These are phyloP conservation scores for Jamesozyma hellenica DNA, from an alignment of 805 yeast species.

Conservation along the genomic window DNA sequence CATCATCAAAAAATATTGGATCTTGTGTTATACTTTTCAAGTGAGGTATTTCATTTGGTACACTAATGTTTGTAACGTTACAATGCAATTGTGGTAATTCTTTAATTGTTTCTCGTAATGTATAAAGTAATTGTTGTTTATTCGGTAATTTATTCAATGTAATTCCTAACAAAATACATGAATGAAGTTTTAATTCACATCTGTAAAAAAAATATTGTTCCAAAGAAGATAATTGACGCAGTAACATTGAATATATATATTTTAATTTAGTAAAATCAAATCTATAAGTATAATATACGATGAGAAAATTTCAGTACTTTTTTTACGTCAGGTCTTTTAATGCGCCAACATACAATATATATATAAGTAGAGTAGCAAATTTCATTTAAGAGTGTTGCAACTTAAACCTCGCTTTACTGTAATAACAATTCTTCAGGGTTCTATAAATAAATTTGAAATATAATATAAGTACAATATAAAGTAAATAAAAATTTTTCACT, in stretches of 20 bases:
- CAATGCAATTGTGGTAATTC: conserved; percentile 14
- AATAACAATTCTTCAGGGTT: no score
- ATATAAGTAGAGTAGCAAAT: no score
- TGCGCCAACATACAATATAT: no score
- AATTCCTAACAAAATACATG: conserved; percentile 19
- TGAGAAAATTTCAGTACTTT: no score
- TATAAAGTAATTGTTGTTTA: conserved; percentile 4
- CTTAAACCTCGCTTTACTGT: no score
- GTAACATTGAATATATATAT: background rate
- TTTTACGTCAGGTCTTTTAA: no score
- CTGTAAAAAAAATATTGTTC: conserved; percentile 20
- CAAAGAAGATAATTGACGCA: conserved; percentile 6
- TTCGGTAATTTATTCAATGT: conserved; percentile 15
- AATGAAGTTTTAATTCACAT: conserved; percentile 18
- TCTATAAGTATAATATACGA: no score
- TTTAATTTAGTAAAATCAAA: no score
- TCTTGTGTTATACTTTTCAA: conserved; percentile 3
- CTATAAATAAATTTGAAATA: no score
- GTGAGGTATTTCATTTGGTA: conserved; percentile 3
- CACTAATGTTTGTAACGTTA: conserved; percentile 6
- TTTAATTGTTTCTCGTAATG: conserved; percentile 9
- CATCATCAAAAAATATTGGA: conserved; percentile 13
- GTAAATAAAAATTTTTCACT: no score
- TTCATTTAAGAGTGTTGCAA: no score
- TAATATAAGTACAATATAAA: no score